Percentiles rank a stretch among this genome's conserved stretches.
Conservation (phyloP, 2,329 filamentous ascomycete genomes). For the Pleoardoris graminearum region DNA sequence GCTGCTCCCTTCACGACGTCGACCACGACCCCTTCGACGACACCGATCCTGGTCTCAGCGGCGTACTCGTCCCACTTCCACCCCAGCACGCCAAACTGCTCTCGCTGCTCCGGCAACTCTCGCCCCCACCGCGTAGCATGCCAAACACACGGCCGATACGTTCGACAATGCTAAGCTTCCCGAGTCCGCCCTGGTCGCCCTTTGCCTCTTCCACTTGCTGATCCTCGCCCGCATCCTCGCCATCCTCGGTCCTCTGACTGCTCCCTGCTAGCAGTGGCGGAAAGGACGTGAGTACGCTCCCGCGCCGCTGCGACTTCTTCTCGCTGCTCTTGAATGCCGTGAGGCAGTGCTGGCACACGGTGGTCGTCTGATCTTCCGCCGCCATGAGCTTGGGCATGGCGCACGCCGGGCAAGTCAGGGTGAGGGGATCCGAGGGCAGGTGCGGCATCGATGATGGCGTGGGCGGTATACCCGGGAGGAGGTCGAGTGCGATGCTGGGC, state of each 20-base stretch:
- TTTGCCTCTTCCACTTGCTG: not conserved
- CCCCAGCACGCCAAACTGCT: not conserved
- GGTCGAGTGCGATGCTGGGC: not conserved
- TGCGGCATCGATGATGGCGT: not conserved
- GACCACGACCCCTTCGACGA: not conserved
- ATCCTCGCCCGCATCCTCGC: not conserved
- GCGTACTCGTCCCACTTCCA: not conserved
- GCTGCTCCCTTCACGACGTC: not conserved
- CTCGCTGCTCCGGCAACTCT: not conserved
- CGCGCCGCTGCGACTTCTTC: not conserved
- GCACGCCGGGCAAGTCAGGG: conserved; percentile 3
- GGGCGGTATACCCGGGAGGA: not conserved
- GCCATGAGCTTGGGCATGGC: not conserved
- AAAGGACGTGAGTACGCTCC: conserved; percentile 14
- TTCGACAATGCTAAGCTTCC: not conserved
- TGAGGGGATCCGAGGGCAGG: not conserved
- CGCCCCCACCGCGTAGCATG: not conserved
- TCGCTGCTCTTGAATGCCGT: conserved; percentile 7
- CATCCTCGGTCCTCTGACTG: not conserved
- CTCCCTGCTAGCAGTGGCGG: conserved; percentile 13
- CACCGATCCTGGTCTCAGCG: not conserved
- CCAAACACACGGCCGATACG: not conserved
- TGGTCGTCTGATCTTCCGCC: not conserved
- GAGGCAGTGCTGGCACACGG: conserved; percentile 14
- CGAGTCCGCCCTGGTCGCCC: not conserved